A percentile compares a stretch with the other conserved stretches of the same genome.
Evolutionary conservation across 176 grass and related monocot species (phyloP).

Genomic region (Olyra latifolia): DNA sequence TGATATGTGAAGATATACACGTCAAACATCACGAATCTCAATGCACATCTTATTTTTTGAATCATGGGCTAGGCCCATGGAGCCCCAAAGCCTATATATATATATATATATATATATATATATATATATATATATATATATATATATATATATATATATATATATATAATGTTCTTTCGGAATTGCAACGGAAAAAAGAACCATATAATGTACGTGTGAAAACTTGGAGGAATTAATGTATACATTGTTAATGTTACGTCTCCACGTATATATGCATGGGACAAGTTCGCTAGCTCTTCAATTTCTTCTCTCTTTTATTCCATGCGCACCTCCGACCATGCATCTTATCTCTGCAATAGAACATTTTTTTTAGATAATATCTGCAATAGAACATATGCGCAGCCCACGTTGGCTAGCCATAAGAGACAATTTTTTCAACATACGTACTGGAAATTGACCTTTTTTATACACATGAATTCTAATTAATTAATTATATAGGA

Average conservation of each 20-base stretch:
- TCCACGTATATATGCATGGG: background rate
- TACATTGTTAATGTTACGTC: background rate
- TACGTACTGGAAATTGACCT: background rate
- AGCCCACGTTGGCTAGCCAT: constrained; percentile 2
- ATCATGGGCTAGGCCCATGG: too few relatives aligned
- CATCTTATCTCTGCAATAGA: too few relatives aligned
- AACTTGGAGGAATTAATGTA: background rate
- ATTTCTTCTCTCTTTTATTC: background rate
- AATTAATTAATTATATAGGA: too few relatives aligned
- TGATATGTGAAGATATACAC: too few relatives aligned
- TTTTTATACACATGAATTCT: background rate
- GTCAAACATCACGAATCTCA: too few relatives aligned
- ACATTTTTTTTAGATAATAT: too few relatives aligned
- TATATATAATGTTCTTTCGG: background rate
- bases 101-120: too few relatives aligned
- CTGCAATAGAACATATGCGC: constrained; percentile 34
- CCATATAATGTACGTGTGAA: background rate
- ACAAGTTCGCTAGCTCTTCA: background rate
- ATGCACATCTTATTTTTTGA: too few relatives aligned
- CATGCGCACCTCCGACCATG: background rate
- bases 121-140: too few relatives aligned
- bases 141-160: too few relatives aligned
- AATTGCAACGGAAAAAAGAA: background rate
- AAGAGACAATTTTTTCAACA: too few relatives aligned
- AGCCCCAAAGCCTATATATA: too few relatives aligned